Evolutionary conservation across 1,284 basidiomycete species (phyloP), one percentile per base, ranked within the genome.

Genomic region (Apiotrichum laibachii): DNA sequence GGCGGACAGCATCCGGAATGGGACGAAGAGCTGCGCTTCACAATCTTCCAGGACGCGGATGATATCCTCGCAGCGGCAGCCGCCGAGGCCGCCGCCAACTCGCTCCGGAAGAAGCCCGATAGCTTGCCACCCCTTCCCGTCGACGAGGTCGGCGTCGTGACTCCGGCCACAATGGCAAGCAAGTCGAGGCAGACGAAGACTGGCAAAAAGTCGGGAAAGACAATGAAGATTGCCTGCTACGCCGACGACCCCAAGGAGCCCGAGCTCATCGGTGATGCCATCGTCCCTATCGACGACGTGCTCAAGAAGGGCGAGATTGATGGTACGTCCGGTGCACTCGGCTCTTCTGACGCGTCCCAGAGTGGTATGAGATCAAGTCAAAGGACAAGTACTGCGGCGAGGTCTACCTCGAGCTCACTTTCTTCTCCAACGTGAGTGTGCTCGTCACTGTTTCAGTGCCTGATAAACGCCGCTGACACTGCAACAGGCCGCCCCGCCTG

Each of bases 1-100:
- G 95, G 96, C 54, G 96, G 96, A 5, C 95, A 99, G 77, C 92
- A 96, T 77, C 96, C 95, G 10, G 90, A 92, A 76, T 99, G 96
- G 95, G 96, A 99, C 75, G 92, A 96, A 72, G 95, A 99, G 79
- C 83, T 99, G 66, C 88, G 96, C 48, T 99, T 99, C 78, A 88
- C 88, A 35, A 82, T 99, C 60, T 85, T 83, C 67, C 92, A 95
- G 71, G 90, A 92, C 65, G 80, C 84, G 21, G 85, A 89, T 55
- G 87, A 88, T 68, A 81, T 85, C 10, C 76, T 86, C 31, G 80
- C 82, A 31, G 79, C 82, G 53, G 80, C 82, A 42, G 49, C 49
- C 12, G 77, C 67, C 19, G 70, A 81, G 3, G 59, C 68, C 48
- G 73, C 78, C 52, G 82, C 80, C 40, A 82, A 82, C 4, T 84